These are phyloP conservation scores for Boletales sp. DNA, from an alignment of 768 basidiomycete genomes.

Conservation along the genomic window DNA sequence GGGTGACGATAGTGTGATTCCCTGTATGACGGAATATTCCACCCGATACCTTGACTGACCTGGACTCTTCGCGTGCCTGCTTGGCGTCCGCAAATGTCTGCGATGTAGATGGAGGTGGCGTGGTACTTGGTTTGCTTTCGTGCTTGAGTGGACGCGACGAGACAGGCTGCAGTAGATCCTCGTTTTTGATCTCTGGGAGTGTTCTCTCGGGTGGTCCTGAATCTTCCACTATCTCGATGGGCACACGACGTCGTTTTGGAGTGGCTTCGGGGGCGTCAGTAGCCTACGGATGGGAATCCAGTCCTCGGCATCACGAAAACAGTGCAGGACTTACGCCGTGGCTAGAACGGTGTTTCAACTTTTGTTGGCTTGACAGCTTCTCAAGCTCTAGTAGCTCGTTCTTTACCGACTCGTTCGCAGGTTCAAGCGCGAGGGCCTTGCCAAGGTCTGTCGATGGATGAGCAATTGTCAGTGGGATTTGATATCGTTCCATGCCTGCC, in stretches of 20 bases:
- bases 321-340: conserved; percentile 13
- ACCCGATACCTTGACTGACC: conserved; percentile 52
- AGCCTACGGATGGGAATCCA: conserved; percentile 10
- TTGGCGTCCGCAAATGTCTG: conserved; percentile 58
- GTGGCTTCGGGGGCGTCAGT: conserved; percentile 1
- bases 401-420: conserved; percentile 58
- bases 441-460: conserved; percentile 50
- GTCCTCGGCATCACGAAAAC: not conserved
- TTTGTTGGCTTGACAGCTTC: conserved; percentile 29
- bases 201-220: not conserved
- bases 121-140: conserved; percentile 11
- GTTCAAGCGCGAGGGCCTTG: conserved; percentile 56
- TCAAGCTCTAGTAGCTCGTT: conserved; percentile 57
- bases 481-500: conserved; percentile 39
- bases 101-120: conserved; percentile 12
- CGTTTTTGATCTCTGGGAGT: conserved; percentile 5
- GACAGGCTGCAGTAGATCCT: conserved; percentile 35
- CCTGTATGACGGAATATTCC: conserved; percentile 72
- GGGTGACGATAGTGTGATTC: conserved; percentile 52
- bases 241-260: conserved; percentile 54
- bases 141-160: conserved; percentile 34
- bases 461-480: not conserved
- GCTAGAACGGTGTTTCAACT: conserved; percentile 36
- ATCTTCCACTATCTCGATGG: conserved; percentile 56
- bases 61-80: conserved; percentile 46